phyloP scores from a whole-genome alignment of 2,329 filamentous ascomycete genomes.

The Onygenales sp. region DNA sequence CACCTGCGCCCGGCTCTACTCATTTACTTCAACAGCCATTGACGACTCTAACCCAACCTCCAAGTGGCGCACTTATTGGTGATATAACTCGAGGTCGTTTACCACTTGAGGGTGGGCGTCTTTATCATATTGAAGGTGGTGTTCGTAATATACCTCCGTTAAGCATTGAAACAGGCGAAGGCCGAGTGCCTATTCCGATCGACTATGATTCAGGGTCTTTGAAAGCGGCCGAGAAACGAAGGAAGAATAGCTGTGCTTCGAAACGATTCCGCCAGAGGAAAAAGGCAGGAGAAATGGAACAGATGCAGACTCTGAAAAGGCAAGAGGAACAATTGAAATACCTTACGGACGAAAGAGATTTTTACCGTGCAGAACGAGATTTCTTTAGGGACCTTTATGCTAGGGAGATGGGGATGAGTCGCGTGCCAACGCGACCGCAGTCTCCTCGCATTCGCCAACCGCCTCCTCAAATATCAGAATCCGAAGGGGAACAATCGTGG shows the following conservation, averaged over 20 bases:
- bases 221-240: slow-evolving; percentile 32
- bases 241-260: slow-evolving; percentile 34
- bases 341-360: slow-evolving; percentile 26
- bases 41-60: slow-evolving; percentile 1
- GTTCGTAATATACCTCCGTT: not conserved
- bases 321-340: slow-evolving; percentile 26
- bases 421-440: slow-evolving; percentile 7
- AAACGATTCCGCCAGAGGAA: slow-evolving; percentile 33
- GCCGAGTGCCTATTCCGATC: slow-evolving; percentile 28
- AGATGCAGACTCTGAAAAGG: slow-evolving; percentile 27
- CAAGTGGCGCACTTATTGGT: slow-evolving; percentile 1
- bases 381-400: slow-evolving; percentile 26
- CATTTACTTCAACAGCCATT: slow-evolving; percentile 9
- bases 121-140: not conserved
- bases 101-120: not conserved
- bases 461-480: not conserved
- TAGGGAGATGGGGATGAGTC: slow-evolving; percentile 6
- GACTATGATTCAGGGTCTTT: slow-evolving; percentile 33
- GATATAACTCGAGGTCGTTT: not conserved
- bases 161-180: slow-evolving; percentile 3
- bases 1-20: slow-evolving; percentile 1
- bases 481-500: slow-evolving; percentile 1
- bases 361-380: slow-evolving; percentile 31
- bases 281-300: slow-evolving; percentile 27
- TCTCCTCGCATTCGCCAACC: slow-evolving; percentile 8